Evolutionary conservation across 1,284 basidiomycete species (phyloP).

Genomic region (Fistulina hepatica): DNA sequence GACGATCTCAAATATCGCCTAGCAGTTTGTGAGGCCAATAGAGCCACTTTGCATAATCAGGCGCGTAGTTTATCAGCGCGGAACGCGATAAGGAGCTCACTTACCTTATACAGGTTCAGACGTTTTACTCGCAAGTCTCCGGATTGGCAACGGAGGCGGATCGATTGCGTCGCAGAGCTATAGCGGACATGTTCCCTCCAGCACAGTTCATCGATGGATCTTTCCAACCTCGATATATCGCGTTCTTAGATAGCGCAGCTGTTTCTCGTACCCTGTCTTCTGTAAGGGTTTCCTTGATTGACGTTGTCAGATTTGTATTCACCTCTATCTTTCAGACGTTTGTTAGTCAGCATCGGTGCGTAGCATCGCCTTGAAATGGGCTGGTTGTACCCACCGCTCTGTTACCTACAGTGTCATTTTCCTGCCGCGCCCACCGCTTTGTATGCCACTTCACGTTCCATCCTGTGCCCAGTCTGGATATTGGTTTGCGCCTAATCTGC

Average conservation of each 20-base stretch:
- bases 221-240: slow-evolving; percentile 6
- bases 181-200: slow-evolving; percentile 9
- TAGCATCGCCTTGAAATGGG: background rate
- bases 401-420: slow-evolving; percentile 12
- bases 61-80: slow-evolving; percentile 4
- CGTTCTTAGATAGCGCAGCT: background rate
- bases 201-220: slow-evolving; percentile 7
- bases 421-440: slow-evolving; percentile 17
- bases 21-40: slow-evolving; percentile 3
- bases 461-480: slow-evolving; percentile 17
- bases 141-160: slow-evolving; percentile 15
- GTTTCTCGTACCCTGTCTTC: no score
- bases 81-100: background rate
- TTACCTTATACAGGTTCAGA: slow-evolving; percentile 5
- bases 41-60: slow-evolving; percentile 5
- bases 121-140: slow-evolving; percentile 12
- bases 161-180: slow-evolving; percentile 7
- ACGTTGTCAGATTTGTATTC: background rate
- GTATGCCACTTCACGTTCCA: slow-evolving; percentile 17
- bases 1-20: background rate
- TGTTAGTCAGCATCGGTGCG: background rate
- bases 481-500: slow-evolving; percentile 19
- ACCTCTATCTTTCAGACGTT: background rate
- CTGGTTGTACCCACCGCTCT: background rate
- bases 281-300: no score